A percentile compares a stretch with the other conserved stretches of the same genome.
These are phyloP conservation scores for Psidium guajava DNA, from an alignment of 345 rosid genomes.

Conservation along the genomic window DNA sequence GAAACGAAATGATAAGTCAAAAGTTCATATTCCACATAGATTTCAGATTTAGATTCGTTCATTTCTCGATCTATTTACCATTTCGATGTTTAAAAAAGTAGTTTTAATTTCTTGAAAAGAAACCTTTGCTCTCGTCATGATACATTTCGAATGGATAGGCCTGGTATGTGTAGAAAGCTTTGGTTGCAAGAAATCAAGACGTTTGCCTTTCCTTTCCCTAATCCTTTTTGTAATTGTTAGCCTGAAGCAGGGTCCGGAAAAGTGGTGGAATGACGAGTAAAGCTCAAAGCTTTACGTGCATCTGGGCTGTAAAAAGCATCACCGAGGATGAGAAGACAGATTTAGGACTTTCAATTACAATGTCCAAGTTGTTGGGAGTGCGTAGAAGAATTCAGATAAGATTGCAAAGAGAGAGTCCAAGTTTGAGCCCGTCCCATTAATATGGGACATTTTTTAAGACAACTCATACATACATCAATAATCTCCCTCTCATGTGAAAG, in stretches of 20 bases:
- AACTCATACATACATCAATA: no score
- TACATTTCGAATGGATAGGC: background rate
- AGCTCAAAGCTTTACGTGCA: background rate
- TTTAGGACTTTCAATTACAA: no score
- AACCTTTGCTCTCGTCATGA: background rate
- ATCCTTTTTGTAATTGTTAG: background rate
- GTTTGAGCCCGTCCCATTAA: no score
- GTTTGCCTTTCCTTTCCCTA: background rate
- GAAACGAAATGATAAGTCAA: background rate
- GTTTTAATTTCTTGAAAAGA: background rate
- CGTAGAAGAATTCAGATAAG: no score
- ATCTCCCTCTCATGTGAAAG: no score
- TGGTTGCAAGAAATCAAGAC: background rate
- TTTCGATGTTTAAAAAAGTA: accelerated
- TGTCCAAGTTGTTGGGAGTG: no score
- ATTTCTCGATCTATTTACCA: background rate
- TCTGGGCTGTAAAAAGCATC: background rate
- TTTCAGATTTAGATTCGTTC: background rate
- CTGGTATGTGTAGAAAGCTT: background rate
- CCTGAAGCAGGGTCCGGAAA: background rate
- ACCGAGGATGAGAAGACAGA: no score
- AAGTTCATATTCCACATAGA: background rate
- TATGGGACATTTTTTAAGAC: no score
- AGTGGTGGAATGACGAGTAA: background rate
- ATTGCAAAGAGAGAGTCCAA: no score